Evolutionary conservation across 1,284 basidiomycete genomes (phyloP).

Genomic region (Cutaneotrichosporon spelunceum): DNA sequence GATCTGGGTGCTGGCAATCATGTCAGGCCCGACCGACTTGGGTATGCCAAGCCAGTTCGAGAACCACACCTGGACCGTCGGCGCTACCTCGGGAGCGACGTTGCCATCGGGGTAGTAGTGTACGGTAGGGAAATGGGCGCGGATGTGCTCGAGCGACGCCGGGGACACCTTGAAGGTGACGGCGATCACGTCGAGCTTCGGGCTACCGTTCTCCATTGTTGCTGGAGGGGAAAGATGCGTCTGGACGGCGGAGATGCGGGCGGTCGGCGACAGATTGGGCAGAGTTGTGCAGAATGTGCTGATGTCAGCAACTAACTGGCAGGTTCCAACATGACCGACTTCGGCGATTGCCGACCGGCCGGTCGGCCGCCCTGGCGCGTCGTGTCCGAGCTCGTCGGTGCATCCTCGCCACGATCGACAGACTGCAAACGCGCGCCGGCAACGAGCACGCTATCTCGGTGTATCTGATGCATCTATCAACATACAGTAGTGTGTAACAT

Average conservation of each 20-base stretch:
- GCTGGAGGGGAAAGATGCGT: background rate
- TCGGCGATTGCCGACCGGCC: background rate
- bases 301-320: too few relatives aligned
- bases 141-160: slow-evolving; percentile 28
- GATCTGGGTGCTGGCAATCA: slow-evolving; percentile 31
- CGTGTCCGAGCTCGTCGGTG: too few relatives aligned
- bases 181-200: background rate
- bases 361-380: too few relatives aligned
- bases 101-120: slow-evolving; percentile 32
- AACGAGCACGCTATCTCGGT: background rate
- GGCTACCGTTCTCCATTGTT: too few relatives aligned
- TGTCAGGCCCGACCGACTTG: slow-evolving; percentile 22
- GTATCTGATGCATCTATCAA: background rate
- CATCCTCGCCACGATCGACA: too few relatives aligned
- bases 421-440: background rate
- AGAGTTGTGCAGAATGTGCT: background rate
- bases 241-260: background rate
- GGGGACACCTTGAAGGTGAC: slow-evolving; percentile 24
- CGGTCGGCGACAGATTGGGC: background rate
- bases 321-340: background rate
- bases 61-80: slow-evolving; percentile 38
- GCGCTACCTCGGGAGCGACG: slow-evolving; percentile 27
- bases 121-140: slow-evolving; percentile 32
- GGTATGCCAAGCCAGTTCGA: slow-evolving; percentile 29
- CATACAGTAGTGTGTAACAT: background rate